Conservation (phyloP, 495 filamentous ascomycete species). For the Hypomontagnella submonticulosa region DNA sequence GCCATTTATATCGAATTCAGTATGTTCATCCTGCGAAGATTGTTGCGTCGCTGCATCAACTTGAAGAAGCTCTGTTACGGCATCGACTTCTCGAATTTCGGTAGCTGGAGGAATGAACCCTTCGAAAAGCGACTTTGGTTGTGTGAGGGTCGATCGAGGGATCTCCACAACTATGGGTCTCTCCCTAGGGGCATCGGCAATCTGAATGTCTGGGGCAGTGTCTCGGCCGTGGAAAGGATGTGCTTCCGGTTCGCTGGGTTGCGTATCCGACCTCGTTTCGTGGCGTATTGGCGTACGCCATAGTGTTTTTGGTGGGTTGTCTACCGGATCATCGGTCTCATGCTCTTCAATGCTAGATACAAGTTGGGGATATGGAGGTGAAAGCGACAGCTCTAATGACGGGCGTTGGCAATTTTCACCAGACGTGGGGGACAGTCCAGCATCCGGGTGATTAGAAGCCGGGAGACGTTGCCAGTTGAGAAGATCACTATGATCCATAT, state of each 20-base stretch:
- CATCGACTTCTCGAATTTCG: constrained; percentile 41
- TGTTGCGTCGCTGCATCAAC: background rate
- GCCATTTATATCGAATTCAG: constrained; percentile 60
- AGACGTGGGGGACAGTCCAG: background rate
- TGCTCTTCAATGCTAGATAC: constrained; percentile 15
- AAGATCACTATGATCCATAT: background rate
- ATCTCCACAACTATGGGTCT: constrained; percentile 39
- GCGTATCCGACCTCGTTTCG: background rate
- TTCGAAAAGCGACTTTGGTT: constrained; percentile 39
- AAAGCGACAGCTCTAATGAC: background rate
- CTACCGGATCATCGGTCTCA: background rate
- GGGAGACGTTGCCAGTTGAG: constrained; percentile 5
- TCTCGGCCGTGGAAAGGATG: constrained; percentile 14
- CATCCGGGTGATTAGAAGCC: background rate
- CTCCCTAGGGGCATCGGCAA: background rate
- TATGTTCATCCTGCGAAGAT: constrained; percentile 38
- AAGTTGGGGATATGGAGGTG: background rate
- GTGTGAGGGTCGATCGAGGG: constrained; percentile 42
- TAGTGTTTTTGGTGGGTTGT: background rate
- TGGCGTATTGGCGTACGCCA: background rate
- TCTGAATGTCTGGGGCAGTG: constrained; percentile 21
- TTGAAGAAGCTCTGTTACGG: constrained; percentile 42
- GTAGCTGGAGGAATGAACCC: constrained; percentile 39
- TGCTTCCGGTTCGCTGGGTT: constrained; percentile 4
- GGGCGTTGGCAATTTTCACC: background rate